Percentiles rank a stretch among this genome's conserved stretches.
phyloP scores from a whole-genome alignment of 202 grass and related monocot species.

The Hordeum pubiflorum region DNA sequence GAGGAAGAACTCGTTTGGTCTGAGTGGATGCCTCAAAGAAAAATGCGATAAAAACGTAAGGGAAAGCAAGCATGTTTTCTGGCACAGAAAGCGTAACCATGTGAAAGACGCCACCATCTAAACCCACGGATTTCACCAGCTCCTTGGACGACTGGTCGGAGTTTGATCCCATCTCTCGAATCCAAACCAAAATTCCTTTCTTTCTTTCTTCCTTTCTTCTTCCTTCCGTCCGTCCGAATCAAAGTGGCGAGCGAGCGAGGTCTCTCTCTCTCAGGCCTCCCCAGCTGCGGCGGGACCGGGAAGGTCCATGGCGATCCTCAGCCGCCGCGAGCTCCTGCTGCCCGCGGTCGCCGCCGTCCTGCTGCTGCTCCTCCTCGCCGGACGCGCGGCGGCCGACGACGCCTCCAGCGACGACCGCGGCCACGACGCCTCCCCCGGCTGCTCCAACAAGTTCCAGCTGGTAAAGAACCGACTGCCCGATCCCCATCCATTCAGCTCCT shows the following conservation, averaged over 20 bases:
- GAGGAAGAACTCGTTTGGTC: no score
- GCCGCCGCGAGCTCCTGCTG: neutral
- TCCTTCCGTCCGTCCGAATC: neutral
- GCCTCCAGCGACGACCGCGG: conserved; percentile 45
- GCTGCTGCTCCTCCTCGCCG: conserved; percentile 31
- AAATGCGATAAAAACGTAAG: neutral
- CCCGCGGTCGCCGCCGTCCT: neutral
- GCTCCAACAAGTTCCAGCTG: conserved; percentile 87
- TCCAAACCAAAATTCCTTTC: neutral
- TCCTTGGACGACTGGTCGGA: neutral
- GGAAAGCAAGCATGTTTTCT: neutral
- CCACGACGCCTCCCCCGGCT: conserved; percentile 43
- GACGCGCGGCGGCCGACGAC: conserved; percentile 28
- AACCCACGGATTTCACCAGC: neutral
- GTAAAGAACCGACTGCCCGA: conserved; percentile 3
- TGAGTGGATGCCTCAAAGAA: no score
- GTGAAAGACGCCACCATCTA: neutral
- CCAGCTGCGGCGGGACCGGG: no score
- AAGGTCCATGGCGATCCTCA: conserved; percentile 33
- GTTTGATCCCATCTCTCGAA: neutral
- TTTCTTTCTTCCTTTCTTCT: neutral
- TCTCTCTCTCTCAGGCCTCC: no score
- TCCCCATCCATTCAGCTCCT: neutral
- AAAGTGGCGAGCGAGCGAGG: neutral
- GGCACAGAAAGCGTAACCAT: neutral